Evolutionary conservation across 2,329 filamentous ascomycete species (phyloP), one percentile per base, ranked within the genome.

Genomic region (Penicillium sp.): DNA sequence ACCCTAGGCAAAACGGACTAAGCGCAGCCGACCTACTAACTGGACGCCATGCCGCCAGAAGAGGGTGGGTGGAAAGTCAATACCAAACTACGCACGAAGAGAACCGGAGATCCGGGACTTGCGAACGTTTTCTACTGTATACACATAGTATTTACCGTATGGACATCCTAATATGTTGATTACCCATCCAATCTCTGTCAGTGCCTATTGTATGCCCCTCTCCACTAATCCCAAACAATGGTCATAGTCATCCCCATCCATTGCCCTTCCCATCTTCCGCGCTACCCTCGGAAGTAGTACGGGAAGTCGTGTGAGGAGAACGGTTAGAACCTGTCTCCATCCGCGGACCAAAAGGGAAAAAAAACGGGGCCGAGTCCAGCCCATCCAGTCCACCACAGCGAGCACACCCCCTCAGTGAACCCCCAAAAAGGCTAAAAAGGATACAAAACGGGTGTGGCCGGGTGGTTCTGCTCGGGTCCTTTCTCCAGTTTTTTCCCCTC

Each of bases 311-410:
- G 42, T 35, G 56, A 58, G 55, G 56, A 54, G 56, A 42, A 54
- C 20, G 49, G 22, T 22, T 22, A 22, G 22, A 22, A 22, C 22
- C 22, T 58, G 55, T 54, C 55, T 57, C 28, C 39, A 57, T 53
- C 55, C 50, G 54, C 54, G 43, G 56, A 48, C 37, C 20, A 10
- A 45, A 45, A 45, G 31, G 0, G 31, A 28, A 42, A 43, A 49
- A 54, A 43, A 59, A 65, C 64, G 60, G 62, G 63, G 58, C 65
- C 65, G 62, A 66, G 59, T 60, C 56, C 56, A 63, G 59, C 12
- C 52, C 28, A 37, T 14, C 25, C 48, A 22, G 22, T 43, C 41
- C 41, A 43, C 20, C 42, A 20, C n/a, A 41, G 39, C 42, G 5
- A 28, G 22, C 49, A 56, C 54, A 42, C 55, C 49, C 42, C 55